Conservation (phyloP, 208 protist genomes). For the Entamoeba invadens region DNA sequence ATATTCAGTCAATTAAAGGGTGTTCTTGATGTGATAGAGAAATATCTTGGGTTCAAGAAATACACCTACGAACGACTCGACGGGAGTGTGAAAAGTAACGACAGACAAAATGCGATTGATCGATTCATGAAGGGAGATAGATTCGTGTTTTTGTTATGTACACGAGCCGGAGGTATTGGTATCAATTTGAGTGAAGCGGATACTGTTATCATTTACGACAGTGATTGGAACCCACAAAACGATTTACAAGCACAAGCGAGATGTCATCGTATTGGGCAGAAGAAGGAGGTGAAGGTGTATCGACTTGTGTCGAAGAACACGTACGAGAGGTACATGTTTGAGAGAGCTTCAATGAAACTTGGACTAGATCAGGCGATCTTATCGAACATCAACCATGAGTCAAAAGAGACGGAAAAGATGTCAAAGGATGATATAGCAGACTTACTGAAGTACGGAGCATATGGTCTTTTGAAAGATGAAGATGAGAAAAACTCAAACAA, state of each 20-base stretch:
- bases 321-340: constrained; percentile 64
- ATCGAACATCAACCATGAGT: not conserved
- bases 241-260: constrained; percentile 86
- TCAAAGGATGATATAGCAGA: not conserved
- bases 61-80: constrained; percentile 25
- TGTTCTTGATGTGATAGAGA: constrained; percentile 28
- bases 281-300: constrained; percentile 55
- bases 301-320: constrained; percentile 56
- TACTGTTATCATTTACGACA: constrained; percentile 74
- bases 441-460: not conserved
- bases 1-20: constrained; percentile 33
- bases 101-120: constrained; percentile 17
- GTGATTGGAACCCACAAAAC: constrained; percentile 88
- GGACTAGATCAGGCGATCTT: not conserved
- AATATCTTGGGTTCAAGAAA: constrained; percentile 4
- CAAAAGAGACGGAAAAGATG: not conserved
- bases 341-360: constrained; percentile 39
- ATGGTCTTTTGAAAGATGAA: not conserved
- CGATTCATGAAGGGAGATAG: constrained; percentile 3
- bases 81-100: constrained; percentile 12
- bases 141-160: constrained; percentile 47
- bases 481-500: not conserved
- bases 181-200: constrained; percentile 50
- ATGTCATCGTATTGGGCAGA: constrained; percentile 36
- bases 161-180: constrained; percentile 55